A percentile compares a stretch with the other conserved stretches of the same genome.
Conservation (phyloP, 352 stramenopile species). For the Aphanomyces euteiches region DNA sequence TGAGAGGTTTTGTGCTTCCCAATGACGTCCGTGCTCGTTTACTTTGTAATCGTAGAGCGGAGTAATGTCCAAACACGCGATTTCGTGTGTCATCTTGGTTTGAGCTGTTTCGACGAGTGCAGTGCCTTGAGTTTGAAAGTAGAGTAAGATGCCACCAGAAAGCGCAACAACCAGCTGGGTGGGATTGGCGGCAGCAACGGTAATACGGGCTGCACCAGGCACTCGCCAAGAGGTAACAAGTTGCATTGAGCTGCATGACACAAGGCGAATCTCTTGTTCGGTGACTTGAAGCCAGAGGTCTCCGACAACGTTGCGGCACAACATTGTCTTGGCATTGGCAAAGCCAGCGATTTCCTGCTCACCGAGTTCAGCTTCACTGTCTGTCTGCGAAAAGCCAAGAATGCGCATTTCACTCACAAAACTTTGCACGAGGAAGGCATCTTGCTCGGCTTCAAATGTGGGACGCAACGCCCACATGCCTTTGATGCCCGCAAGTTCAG, state of each 20-base stretch:
- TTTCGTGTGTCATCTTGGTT: slow-evolving; percentile 89
- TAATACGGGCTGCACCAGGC: slow-evolving; percentile 61
- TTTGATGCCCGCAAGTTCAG: slow-evolving; percentile 96
- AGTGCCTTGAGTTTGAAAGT: slow-evolving; percentile 66
- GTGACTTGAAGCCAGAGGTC: slow-evolving; percentile 93
- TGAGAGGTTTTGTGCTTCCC: slow-evolving; percentile 50
- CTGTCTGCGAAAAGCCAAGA: slow-evolving; percentile 87
- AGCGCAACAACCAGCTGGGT: slow-evolving; percentile 91
- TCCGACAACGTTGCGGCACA: slow-evolving; percentile 89
- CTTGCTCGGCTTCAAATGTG: slow-evolving; percentile 79
- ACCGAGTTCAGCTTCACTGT: slow-evolving; percentile 83
- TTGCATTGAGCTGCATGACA: slow-evolving; percentile 61
- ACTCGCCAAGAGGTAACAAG: slow-evolving; percentile 77
- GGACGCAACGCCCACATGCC: slow-evolving; percentile 95
- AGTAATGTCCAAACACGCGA: slow-evolving; percentile 91
- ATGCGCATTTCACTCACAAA: slow-evolving; percentile 96
- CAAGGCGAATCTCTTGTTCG: slow-evolving; percentile 85
- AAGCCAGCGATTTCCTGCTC: slow-evolving; percentile 89
- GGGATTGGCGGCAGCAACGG: slow-evolving; percentile 78
- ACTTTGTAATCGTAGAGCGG: slow-evolving; percentile 42
- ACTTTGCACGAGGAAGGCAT: slow-evolving; percentile 95
- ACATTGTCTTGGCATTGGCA: slow-evolving; percentile 85
- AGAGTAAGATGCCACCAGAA: slow-evolving; percentile 84
- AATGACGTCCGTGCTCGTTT: slow-evolving; percentile 37
- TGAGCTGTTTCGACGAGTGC: slow-evolving; percentile 60